Evolutionary conservation across 2,329 filamentous ascomycete genomes (phyloP).

Genomic region (Alternaria sp.): DNA sequence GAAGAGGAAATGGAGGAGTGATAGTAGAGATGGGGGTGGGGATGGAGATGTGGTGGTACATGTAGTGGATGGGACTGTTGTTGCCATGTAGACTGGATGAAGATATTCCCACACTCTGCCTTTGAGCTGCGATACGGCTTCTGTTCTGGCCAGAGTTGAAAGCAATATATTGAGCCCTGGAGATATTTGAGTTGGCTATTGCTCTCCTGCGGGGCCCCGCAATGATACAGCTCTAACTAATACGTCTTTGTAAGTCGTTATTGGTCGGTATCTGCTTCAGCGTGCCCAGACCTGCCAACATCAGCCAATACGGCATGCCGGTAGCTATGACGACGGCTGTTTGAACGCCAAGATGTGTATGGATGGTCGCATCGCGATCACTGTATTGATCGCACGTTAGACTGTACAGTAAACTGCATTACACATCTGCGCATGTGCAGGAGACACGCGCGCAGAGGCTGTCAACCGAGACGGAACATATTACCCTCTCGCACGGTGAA

Average conservation of each 20-base stretch:
- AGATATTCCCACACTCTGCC: background rate
- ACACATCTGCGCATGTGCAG: background rate
- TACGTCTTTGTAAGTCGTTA: background rate
- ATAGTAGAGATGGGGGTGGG: background rate
- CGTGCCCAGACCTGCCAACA: slow-evolving; percentile 8
- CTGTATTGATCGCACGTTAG: background rate
- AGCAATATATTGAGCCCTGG: background rate
- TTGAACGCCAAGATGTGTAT: background rate
- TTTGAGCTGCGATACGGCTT: background rate
- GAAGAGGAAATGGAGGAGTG: background rate
- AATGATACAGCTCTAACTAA: background rate
- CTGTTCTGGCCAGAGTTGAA: background rate
- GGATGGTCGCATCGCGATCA: background rate
- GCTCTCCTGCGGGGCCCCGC: background rate
- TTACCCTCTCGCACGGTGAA: slow-evolving; percentile 7
- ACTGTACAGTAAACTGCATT: background rate
- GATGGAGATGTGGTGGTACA: background rate
- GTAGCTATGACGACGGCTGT: slow-evolving; percentile 16
- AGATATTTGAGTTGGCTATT: background rate
- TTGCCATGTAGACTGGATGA: slow-evolving; percentile 3
- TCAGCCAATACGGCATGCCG: slow-evolving; percentile 16
- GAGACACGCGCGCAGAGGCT: background rate
- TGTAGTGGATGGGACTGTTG: slow-evolving; percentile 16
- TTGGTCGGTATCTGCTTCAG: background rate
- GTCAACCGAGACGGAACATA: background rate